phyloP scores from a whole-genome alignment of 306 rosid species.

The Cucumis melo region DNA sequence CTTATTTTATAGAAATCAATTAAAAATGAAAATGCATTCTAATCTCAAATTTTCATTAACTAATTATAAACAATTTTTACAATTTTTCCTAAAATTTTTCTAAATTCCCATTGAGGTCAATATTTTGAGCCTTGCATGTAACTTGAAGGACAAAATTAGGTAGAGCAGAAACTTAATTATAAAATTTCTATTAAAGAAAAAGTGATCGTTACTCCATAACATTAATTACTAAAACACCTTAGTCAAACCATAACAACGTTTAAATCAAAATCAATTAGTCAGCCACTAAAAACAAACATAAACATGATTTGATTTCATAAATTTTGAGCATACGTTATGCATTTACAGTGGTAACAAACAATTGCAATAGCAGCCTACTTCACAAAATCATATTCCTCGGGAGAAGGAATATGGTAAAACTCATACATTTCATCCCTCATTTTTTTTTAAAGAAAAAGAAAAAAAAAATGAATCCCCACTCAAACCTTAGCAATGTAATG shows the following conservation, averaged over 20 bases:
- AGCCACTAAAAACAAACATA: background rate
- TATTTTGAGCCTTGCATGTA: no score
- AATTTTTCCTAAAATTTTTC: no score
- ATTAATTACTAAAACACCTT: background rate
- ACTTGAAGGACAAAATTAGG: no score
- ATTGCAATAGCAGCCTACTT: background rate
- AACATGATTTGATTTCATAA: conserved; percentile 5
- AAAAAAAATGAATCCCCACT: background rate
- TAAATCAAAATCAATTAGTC: background rate
- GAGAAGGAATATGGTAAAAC: background rate
- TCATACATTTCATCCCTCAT: background rate
- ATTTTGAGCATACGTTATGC: background rate
- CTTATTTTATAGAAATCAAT: no score
- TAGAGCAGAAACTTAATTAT: no score
- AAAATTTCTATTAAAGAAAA: no score
- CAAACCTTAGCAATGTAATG: conserved; percentile 1
- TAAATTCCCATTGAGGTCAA: no score
- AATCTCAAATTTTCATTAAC: no score
- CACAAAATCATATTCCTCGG: background rate
- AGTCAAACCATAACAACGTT: background rate
- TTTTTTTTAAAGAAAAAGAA: background rate
- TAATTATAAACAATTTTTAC: no score
- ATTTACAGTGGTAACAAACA: conserved; percentile 6
- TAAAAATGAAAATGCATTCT: no score
- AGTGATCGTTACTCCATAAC: no score